These are phyloP conservation scores for Lyophyllum shimeji DNA, from an alignment of 768 basidiomycete species.

Conservation along the genomic window DNA sequence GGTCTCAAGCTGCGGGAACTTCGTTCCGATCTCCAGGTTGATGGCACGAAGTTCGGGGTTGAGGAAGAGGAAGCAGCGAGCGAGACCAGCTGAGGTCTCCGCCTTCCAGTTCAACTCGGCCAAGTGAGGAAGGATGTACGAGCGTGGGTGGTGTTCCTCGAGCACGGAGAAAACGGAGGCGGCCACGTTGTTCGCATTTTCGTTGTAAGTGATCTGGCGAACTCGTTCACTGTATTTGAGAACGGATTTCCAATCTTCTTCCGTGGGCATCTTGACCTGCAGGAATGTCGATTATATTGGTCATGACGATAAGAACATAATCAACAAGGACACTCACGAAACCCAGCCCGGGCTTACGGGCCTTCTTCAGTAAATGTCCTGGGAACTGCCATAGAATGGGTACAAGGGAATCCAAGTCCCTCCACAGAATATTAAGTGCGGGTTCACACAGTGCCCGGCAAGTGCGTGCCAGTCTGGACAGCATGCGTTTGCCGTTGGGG, in stretches of 20 bases:
- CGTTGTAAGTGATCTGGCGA: constrained; percentile 67
- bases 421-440: constrained; percentile 72
- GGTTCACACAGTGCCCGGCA: constrained; percentile 75
- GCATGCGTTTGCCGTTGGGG: constrained; percentile 63
- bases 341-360: constrained; percentile 72
- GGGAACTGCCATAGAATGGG: constrained; percentile 77
- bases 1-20: constrained; percentile 55
- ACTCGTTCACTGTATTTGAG: constrained; percentile 69
- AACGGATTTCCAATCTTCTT: constrained; percentile 68
- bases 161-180: constrained; percentile 67
- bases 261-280: constrained; percentile 60
- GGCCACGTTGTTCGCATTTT: constrained; percentile 61
- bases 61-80: constrained; percentile 64
- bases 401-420: constrained; percentile 71
- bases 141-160: constrained; percentile 59
- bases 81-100: constrained; percentile 63
- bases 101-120: constrained; percentile 72
- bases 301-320: not conserved
- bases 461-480: constrained; percentile 73
- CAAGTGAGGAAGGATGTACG: constrained; percentile 69
- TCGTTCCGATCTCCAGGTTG: constrained; percentile 61
- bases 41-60: constrained; percentile 60
- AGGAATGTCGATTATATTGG: not conserved
- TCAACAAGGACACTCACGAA: constrained; percentile 51
- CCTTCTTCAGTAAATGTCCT: constrained; percentile 61